Evolutionary conservation across 441 rosid genomes (phyloP).

Genomic region (Lepidium campestre): DNA sequence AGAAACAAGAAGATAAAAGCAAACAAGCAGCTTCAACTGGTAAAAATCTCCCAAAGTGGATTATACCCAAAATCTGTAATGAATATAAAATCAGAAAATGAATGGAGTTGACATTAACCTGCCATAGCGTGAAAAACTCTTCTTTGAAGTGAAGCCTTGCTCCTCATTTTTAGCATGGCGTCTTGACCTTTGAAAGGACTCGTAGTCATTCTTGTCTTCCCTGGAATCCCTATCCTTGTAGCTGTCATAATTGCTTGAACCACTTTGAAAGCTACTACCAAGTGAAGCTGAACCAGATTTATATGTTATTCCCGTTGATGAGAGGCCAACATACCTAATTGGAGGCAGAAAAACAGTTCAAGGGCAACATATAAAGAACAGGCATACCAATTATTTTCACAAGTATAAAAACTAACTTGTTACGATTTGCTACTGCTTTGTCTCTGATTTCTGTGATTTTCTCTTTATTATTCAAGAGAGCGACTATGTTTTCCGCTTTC

Average conservation of each 20-base stretch:
- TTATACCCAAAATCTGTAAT: background rate
- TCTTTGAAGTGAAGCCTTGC: slow-evolving; percentile 35
- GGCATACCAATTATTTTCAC: background rate
- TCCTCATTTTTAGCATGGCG: slow-evolving; percentile 37
- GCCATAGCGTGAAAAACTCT: slow-evolving; percentile 38
- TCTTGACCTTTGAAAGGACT: slow-evolving; percentile 47
- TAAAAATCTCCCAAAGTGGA: background rate
- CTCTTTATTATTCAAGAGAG: slow-evolving; percentile 75
- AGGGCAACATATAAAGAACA: background rate
- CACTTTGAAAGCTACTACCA: slow-evolving; percentile 49
- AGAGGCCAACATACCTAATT: slow-evolving; percentile 84
- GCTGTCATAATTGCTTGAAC: slow-evolving; percentile 46
- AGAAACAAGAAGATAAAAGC: background rate
- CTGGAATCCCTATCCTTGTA: slow-evolving; percentile 44
- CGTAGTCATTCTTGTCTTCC: slow-evolving; percentile 44
- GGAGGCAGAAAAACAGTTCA: background rate
- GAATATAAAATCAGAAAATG: background rate
- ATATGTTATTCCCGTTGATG: slow-evolving; percentile 72
- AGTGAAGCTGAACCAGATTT: slow-evolving; percentile 66
- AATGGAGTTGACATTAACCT: slow-evolving; percentile 39
- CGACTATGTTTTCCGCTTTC: slow-evolving; percentile 77
- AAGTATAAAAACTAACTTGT: slow-evolving; percentile 55
- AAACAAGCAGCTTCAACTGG: background rate
- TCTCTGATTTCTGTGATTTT: slow-evolving; percentile 84
- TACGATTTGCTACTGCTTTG: slow-evolving; percentile 88